These are phyloP conservation scores for Mycogone perniciosa DNA, from an alignment of 2,329 filamentous ascomycete species.

Conservation along the genomic window DNA sequence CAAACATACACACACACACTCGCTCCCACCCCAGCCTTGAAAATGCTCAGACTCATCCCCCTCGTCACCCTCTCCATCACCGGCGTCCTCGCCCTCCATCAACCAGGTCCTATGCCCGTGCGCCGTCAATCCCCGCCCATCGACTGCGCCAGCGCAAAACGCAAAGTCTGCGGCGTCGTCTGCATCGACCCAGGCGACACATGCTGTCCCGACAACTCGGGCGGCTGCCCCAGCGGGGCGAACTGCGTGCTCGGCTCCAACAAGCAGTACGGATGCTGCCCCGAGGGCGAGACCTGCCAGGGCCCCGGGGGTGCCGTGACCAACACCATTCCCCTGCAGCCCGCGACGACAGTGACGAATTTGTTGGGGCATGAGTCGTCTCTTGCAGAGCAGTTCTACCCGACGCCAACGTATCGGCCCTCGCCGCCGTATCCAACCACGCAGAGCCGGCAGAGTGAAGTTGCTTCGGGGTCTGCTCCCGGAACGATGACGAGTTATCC, in stretches of 20 bases:
- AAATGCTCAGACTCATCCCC: conserved; percentile 21
- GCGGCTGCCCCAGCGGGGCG: conserved; percentile 21
- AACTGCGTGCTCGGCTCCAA: conserved; percentile 23
- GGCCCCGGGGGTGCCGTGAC: conserved; percentile 21
- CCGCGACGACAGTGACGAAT: not conserved
- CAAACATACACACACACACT: not conserved
- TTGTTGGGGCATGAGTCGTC: too few relatives aligned
- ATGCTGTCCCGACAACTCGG: conserved; percentile 24
- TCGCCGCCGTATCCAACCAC: not conserved
- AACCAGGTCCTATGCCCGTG: conserved; percentile 14
- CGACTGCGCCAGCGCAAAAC: conserved; percentile 19
- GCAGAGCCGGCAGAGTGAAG: too few relatives aligned
- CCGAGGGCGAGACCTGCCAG: conserved; percentile 20
- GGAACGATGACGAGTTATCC: not conserved
- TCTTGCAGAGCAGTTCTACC: not conserved
- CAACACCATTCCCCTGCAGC: not conserved
- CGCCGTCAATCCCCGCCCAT: conserved; percentile 19
- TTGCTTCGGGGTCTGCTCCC: too few relatives aligned
- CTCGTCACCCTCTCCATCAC: conserved; percentile 19
- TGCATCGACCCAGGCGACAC: conserved; percentile 24
- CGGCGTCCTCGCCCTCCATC: conserved; percentile 14
- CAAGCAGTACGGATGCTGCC: conserved; percentile 25
- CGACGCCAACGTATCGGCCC: not conserved
- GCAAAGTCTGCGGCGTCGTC: conserved; percentile 23
- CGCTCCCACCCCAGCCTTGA: conserved; percentile 1